Conservation (phyloP, 1,284 basidiomycete genomes). For the Schizophyllum amplum region DNA sequence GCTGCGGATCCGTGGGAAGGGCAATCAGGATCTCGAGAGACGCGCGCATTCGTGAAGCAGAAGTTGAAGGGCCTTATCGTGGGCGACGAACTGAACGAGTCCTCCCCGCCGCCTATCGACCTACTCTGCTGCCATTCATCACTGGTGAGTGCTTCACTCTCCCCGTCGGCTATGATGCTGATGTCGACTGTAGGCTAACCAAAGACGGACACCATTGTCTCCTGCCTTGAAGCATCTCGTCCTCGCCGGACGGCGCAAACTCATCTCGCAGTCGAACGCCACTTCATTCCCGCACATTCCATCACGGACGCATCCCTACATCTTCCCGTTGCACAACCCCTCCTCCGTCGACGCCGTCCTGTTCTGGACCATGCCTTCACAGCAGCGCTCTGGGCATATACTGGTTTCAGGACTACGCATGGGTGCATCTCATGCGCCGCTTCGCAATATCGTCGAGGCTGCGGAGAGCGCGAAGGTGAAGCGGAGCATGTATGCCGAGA, state of each 20-base stretch:
- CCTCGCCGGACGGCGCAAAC: slow-evolving; percentile 38
- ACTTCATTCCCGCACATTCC: slow-evolving; percentile 60
- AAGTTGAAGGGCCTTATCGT: slow-evolving; percentile 49
- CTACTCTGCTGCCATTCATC: slow-evolving; percentile 42
- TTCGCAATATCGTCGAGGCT: slow-evolving; percentile 48
- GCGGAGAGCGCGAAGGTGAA: slow-evolving; percentile 58
- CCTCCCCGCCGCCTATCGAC: slow-evolving; percentile 47
- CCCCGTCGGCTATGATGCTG: slow-evolving; percentile 5
- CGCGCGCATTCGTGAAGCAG: slow-evolving; percentile 39
- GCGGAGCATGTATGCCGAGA: slow-evolving; percentile 86
- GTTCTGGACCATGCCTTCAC: slow-evolving; percentile 61
- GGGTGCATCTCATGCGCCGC: slow-evolving; percentile 58
- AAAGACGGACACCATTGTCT: slow-evolving; percentile 1
- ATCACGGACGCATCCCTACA: slow-evolving; percentile 33
- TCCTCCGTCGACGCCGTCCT: slow-evolving; percentile 63
- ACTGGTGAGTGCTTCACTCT: slow-evolving; percentile 29
- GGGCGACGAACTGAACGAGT: slow-evolving; percentile 32
- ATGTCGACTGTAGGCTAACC: slow-evolving; percentile 17
- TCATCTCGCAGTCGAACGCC: slow-evolving; percentile 27
- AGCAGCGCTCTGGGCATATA: slow-evolving; percentile 52
- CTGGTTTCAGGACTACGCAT: slow-evolving; percentile 51
- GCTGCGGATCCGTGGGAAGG: slow-evolving; percentile 32
- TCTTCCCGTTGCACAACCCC: slow-evolving; percentile 80
- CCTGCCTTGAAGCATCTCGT: slow-evolving; percentile 33
- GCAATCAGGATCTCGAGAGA: slow-evolving; percentile 31